A percentile compares a stretch with the other conserved stretches of the same genome.
Evolutionary conservation across 768 basidiomycete genomes (phyloP).

Genomic region (Hypsizygus marmoreus): DNA sequence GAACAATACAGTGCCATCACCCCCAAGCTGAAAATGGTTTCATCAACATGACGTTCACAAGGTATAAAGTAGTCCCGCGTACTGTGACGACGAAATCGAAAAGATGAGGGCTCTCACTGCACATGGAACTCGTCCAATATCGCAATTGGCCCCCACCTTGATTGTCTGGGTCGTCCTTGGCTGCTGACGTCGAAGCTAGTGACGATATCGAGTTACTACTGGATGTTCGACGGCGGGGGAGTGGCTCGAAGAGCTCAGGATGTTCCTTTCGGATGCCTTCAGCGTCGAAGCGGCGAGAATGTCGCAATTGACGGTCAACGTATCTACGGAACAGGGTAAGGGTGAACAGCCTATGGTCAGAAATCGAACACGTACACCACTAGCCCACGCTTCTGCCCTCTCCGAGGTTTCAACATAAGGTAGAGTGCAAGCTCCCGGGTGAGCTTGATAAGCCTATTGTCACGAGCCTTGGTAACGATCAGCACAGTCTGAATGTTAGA

Average conservation of each 20-base stretch:
- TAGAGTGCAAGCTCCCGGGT: slow-evolving; percentile 94
- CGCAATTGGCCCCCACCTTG: slow-evolving; percentile 87
- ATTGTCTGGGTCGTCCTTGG: slow-evolving; percentile 41
- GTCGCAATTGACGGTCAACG: slow-evolving; percentile 88
- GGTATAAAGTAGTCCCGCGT: slow-evolving; percentile 30
- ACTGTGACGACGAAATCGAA: slow-evolving; percentile 99
- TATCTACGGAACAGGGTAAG: slow-evolving; percentile 53
- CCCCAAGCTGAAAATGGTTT: slow-evolving; percentile 74
- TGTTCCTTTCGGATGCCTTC: slow-evolving; percentile 83
- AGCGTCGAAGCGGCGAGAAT: slow-evolving; percentile 93
- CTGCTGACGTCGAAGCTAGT: slow-evolving; percentile 44
- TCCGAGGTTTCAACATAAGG: slow-evolving; percentile 85
- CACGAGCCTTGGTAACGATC: slow-evolving; percentile 96
- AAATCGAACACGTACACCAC: slow-evolving; percentile 62
- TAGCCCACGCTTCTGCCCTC: slow-evolving; percentile 69
- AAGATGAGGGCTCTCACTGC: slow-evolving; percentile 82
- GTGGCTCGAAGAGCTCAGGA: slow-evolving; percentile 84
- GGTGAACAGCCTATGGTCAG: slow-evolving; percentile 14
- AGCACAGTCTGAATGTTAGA: slow-evolving; percentile 92
- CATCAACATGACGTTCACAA: not conserved
- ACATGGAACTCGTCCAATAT: slow-evolving; percentile 99
- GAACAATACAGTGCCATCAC: slow-evolving; percentile 97
- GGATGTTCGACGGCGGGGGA: slow-evolving; percentile 74
- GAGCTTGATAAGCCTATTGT: slow-evolving; percentile 93
- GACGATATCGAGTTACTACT: slow-evolving; percentile 65